phyloP scores from a whole-genome alignment of 306 rosid species.

The Urtica urens region DNA sequence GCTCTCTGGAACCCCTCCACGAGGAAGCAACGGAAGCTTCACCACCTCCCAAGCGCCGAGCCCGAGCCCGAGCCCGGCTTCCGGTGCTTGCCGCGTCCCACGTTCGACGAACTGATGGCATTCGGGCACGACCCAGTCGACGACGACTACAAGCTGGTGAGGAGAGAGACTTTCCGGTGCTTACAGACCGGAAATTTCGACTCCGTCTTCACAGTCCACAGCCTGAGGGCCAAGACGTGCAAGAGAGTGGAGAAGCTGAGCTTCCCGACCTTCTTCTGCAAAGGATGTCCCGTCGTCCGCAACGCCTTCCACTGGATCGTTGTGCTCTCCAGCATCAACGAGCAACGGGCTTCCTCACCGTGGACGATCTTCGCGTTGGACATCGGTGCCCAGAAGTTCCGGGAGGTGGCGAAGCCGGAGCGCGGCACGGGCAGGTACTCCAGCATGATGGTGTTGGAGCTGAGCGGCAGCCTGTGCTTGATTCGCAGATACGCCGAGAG shows the following conservation, averaged over 20 bases:
- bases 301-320: constrained; percentile 5
- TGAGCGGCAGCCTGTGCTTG: neutral
- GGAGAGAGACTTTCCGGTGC: too few species aligned
- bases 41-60: too few species aligned
- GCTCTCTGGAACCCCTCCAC: constrained; percentile 4
- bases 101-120: neutral
- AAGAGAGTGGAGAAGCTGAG: neutral
- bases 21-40: neutral
- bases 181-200: neutral
- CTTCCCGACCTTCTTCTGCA: neutral
- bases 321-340: neutral
- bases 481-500: neutral
- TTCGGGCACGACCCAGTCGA: constrained; percentile 1
- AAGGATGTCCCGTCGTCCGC: neutral
- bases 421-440: neutral
- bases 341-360: too few species aligned
- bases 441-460: neutral
- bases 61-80: neutral
- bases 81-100: neutral
- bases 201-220: constrained; percentile 3
- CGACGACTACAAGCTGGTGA: constrained; percentile 3
- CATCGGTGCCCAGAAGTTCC: neutral
- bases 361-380: neutral
- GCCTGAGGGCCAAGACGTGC: neutral
- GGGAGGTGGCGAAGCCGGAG: neutral